Base-by-base conservation (phyloP, 2,329 filamentous ascomycete genomes). In the Pseudonectria buxi region DNA sequence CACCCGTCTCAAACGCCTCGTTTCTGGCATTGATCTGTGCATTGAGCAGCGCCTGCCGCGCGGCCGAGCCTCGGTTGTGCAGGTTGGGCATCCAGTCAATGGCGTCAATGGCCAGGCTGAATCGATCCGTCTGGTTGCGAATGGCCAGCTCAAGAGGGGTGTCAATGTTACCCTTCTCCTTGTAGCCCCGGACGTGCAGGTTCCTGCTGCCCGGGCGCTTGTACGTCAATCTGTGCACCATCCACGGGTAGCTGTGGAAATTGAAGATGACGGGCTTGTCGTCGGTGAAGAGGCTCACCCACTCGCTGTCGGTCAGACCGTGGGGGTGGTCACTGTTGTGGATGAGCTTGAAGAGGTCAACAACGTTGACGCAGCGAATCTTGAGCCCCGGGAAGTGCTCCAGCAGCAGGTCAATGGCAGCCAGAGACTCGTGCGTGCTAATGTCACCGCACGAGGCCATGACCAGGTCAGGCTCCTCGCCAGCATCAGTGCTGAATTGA, bases 101-200 rank as follows among this genome's bases (percentile, higher is more conserved):
- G 11, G 83, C 84, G 50, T 83, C 77, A 41, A 89, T 86, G 9
- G 84, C 83, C 26, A 89, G 63, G 47, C 78, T 84, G 64, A 83
- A 89, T 18, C 84, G 72, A 62, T 89, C 84, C 1, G 83, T 84
- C 51, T 81, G 71, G 62, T 89, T 89, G 40, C 83, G 72, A 54
- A 88, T 85, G 18, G 83, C 83, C 44, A 89, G 65, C 62, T 87
- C 83, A 14, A 88, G 75, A 2, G 83, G 84, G 0, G 84, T 88
- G 56, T 89, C 82, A 48, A 88, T 88, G 57, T 88, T 89, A 30
- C 84, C 84, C 71, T 89, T 88, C 67, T 89, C 83, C 53, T 74
- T 79, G 67, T 88, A 89, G 2, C 84, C 84, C 24, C 79, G 71
- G n/a, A 89, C 84, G 50, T 85, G 78, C 43, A 88, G 60, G 59